A percentile compares a stretch with the other conserved stretches of the same genome.
These are phyloP conservation scores for Phylloporus sp. DNA, from an alignment of 768 basidiomycete genomes.

Conservation along the genomic window DNA sequence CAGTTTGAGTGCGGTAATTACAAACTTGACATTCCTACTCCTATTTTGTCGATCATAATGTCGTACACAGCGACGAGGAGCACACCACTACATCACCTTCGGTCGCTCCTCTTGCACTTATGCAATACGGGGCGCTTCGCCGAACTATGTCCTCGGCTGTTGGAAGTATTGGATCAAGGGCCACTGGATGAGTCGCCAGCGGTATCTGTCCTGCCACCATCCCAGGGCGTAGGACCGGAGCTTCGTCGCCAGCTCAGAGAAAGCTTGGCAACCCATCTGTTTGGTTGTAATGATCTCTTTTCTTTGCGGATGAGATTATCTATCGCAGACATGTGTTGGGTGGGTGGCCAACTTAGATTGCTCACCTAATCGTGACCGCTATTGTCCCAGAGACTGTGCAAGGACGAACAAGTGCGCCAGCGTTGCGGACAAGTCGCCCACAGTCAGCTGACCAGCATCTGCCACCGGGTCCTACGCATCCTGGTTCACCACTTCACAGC, in stretches of 20 bases:
- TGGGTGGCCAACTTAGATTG: conserved; percentile 19
- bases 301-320: conserved; percentile 54
- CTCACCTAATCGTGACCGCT: conserved; percentile 13
- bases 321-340: conserved; percentile 41
- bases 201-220: conserved; percentile 30
- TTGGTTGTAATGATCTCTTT: conserved; percentile 53
- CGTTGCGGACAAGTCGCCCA: conserved; percentile 52
- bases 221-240: conserved; percentile 29
- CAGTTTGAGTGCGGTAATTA: conserved; percentile 40
- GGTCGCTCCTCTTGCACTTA: conserved; percentile 30
- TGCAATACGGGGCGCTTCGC: conserved; percentile 36
- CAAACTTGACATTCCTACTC: conserved; percentile 1
- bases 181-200: conserved; percentile 32
- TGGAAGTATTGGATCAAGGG: conserved; percentile 39
- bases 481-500: conserved; percentile 54
- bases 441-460: conserved; percentile 45
- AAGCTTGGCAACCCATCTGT: conserved; percentile 53
- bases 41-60: conserved; percentile 6
- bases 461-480: conserved; percentile 48
- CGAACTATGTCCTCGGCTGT: conserved; percentile 38
- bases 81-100: conserved; percentile 25
- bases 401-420: conserved; percentile 36
- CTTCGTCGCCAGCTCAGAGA: conserved; percentile 43
- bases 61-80: conserved; percentile 18
- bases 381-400: conserved; percentile 48